These are phyloP conservation scores for Oryza coarctata DNA, from an alignment of 176 grass and related monocot species.

Conservation along the genomic window DNA sequence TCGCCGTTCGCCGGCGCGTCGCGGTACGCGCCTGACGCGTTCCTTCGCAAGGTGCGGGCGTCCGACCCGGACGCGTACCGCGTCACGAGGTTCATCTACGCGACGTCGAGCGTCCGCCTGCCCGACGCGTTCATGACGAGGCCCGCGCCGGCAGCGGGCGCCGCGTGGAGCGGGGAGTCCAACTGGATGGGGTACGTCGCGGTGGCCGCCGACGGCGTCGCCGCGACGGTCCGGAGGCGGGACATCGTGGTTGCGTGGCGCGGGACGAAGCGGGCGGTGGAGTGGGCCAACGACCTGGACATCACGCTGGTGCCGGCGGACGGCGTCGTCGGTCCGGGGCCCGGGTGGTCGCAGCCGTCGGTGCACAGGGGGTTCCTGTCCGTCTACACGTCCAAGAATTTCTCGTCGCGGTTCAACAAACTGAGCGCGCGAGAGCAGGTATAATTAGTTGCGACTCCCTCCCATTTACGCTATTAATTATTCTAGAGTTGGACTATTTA, in stretches of 20 bases:
- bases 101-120: slow-evolving; percentile 51
- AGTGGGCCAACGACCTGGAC: slow-evolving; percentile 77
- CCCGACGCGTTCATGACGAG: slow-evolving; percentile 38
- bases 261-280: slow-evolving; percentile 55
- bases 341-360: slow-evolving; percentile 32
- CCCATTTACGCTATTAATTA: neutral
- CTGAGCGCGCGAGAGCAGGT: slow-evolving; percentile 82
- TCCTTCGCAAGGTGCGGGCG: slow-evolving; percentile 49
- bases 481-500: neutral
- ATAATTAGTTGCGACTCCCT: slow-evolving; percentile 15
- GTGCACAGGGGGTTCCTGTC: slow-evolving; percentile 80
- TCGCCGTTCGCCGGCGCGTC: slow-evolving; percentile 62
- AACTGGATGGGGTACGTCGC: slow-evolving; percentile 92
- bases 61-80: slow-evolving; percentile 39
- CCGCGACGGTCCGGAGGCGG: slow-evolving; percentile 56
- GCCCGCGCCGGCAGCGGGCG: neutral
- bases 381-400: slow-evolving; percentile 66
- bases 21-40: slow-evolving; percentile 34
- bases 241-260: slow-evolving; percentile 85
- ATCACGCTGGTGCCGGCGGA: slow-evolving; percentile 56
- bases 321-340: slow-evolving; percentile 36
- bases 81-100: slow-evolving; percentile 74
- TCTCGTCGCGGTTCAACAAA: slow-evolving; percentile 62
- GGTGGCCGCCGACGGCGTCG: slow-evolving; percentile 67
- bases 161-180: slow-evolving; percentile 52